Base-by-base conservation (phyloP, 768 basidiomycete genomes). In the Daedaleopsis nitida region DNA sequence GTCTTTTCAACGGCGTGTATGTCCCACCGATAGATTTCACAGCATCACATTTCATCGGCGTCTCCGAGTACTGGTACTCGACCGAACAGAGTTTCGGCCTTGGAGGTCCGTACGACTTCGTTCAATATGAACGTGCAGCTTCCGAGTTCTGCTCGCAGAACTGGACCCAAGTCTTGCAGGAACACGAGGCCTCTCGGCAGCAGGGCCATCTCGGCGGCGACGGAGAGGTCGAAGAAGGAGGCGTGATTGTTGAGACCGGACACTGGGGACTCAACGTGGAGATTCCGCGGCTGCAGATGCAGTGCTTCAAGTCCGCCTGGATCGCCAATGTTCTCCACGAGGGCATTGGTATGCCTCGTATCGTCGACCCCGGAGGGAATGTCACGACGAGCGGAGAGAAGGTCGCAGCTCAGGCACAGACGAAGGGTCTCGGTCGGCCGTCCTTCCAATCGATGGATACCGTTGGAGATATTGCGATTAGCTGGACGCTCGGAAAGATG, bases 261-360 rank as follows among this genome's bases (percentile, higher is more conserved):
- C 80, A 82, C 65, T 92, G 90, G 91, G 84, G 83, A 23, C 78
- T 85, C 42, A 77, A 84, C 57, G 88, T 96, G 59, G 96, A 96
- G 72, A 74, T 92, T 38, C 84, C 91, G 23, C 84, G 96, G 49
- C 76, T 99, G 60, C 86, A 96, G 76, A 92, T 96, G 91, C 97
- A 98, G 72, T 99, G 97, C 73, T 99, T 99, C 87, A 99, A 99
- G 74, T 94, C 96, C 1, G 96, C 97, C 2, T 99, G 97, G 97
- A 84, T 99, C 57, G 88, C 91, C 54, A 98, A 98, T 74, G 90
- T 99, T 39, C 75, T 99, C 2, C 96, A 98, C 66, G 94, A 97
- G 71, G 97, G 97, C 34, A 88, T 99, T 52, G 95, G 95, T 10
- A 85, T 99, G 72, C 97, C 97, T 24, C 83, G 97, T 27, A 87